Evolutionary conservation across 2,329 filamentous ascomycete species (phyloP), one percentile per base, ranked within the genome.

Genomic region (Fusarium sororula): DNA sequence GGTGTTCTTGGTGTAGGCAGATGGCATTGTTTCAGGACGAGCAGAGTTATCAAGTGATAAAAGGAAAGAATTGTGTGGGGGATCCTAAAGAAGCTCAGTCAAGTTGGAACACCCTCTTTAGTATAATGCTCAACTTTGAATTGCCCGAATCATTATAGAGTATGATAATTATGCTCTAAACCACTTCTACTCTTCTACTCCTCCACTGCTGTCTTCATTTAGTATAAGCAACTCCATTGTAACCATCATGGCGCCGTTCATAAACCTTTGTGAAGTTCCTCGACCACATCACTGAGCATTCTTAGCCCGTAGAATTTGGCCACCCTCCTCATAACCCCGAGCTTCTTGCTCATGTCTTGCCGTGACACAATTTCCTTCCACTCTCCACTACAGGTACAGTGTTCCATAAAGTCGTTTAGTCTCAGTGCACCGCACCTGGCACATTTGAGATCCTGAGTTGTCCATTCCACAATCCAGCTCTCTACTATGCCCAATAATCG

Each of bases 321-420:
- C 55, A 97, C 95, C 60, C 89, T 91, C 75, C 86, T 87, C 82
- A 94, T 92, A 9, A 98, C 92, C 47, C 82, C 87, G 78, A 98
- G 77, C 80, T 85, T 88, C 80, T 86, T 89, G 78, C 89, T 83
- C 32, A 96, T 84, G 35, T 93, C 93, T 37, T 88, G 90, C 73
- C 88, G 87, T 75, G 91, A 89, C 68, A 95, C 87, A 26, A 91
- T 94, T 74, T 90, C 90, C 24, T 87, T 88, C 96, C 96, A 99
- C 67, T 89, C 89, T 7, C 96, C 96, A 70, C 94, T 94, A 85
- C 96, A 99, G 17, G 92, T 93, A 83, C 97, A 99, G 82, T 98
- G 95, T 82, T 98, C 96, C 91, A 96, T 95, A 78, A 98, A 97
- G 79, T 98, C 96, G 81, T 98, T 98, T 45, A 94, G 87, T 79